These are phyloP conservation scores for Boletellus deceptivus DNA, from an alignment of 1,284 basidiomycete species.

Conservation along the genomic window DNA sequence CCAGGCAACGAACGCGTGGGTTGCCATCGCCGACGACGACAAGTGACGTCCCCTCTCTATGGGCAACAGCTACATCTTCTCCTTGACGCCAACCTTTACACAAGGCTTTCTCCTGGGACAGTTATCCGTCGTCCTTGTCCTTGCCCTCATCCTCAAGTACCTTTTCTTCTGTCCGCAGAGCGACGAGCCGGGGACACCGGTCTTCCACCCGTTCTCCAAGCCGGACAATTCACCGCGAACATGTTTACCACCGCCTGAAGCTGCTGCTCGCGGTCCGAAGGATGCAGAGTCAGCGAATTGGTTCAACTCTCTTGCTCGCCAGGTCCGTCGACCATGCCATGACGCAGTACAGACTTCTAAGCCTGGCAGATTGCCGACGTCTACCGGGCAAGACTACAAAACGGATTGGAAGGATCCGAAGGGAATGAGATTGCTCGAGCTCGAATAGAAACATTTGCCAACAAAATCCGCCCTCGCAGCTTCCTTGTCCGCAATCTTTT, in stretches of 20 bases:
- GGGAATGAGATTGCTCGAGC: constrained; percentile 71
- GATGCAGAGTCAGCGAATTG: constrained; percentile 66
- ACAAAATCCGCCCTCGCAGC: constrained; percentile 61
- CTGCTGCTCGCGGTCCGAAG: constrained; percentile 16
- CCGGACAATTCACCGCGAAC: constrained; percentile 40
- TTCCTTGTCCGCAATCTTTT: constrained; percentile 54
- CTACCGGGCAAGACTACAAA: constrained; percentile 69
- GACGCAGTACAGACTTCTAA: constrained; percentile 3
- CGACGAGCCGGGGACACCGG: constrained; percentile 50
- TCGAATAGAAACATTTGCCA: constrained; percentile 69
- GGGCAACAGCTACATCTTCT: constrained; percentile 64
- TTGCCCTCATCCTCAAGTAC: constrained; percentile 73
- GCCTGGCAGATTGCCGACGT: constrained; percentile 57
- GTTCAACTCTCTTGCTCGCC: constrained; percentile 68
- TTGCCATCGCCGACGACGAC: neutral
- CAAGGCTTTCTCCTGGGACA: constrained; percentile 81
- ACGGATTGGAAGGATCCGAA: constrained; percentile 56
- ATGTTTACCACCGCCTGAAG: constrained; percentile 30
- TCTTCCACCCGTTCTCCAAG: constrained; percentile 57
- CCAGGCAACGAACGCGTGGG: constrained; percentile 58
- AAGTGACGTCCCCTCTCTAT: constrained; percentile 34
- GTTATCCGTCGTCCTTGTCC: constrained; percentile 68
- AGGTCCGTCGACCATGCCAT: constrained; percentile 44
- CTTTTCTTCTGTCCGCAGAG: constrained; percentile 73
- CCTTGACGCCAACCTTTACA: constrained; percentile 78